Evolutionary conservation across 768 basidiomycete species (phyloP).

Genomic region (Boletus sp.): DNA sequence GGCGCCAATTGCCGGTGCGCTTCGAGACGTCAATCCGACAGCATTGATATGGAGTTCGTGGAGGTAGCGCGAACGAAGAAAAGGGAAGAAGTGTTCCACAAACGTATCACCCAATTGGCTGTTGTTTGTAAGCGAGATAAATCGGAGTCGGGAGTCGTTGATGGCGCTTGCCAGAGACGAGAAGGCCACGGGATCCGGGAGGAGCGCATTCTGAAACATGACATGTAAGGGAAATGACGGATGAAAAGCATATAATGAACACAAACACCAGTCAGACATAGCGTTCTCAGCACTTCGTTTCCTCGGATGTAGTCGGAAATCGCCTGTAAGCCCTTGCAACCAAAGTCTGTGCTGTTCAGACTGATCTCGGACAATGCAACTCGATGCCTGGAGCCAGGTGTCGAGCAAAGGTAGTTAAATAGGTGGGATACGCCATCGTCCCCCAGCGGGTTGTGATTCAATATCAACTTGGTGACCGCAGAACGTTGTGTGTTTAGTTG

Average conservation of each 20-base stretch:
- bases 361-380: slow-evolving; percentile 47
- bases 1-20: slow-evolving; percentile 42
- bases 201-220: slow-evolving; percentile 41
- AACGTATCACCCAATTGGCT: slow-evolving; percentile 47
- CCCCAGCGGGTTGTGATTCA: slow-evolving; percentile 56
- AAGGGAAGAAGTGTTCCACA: slow-evolving; percentile 45
- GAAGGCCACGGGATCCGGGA: slow-evolving; percentile 34
- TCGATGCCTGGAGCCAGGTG: slow-evolving; percentile 43
- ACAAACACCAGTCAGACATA: slow-evolving; percentile 58
- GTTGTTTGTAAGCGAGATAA: slow-evolving; percentile 53
- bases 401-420: slow-evolving; percentile 53
- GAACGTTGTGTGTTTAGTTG: slow-evolving; percentile 41
- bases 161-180: slow-evolving; percentile 45
- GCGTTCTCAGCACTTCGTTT: slow-evolving; percentile 41
- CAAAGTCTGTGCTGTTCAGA: slow-evolving; percentile 52
- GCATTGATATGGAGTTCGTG: slow-evolving; percentile 52
- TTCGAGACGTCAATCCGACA: slow-evolving; percentile 41
- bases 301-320: slow-evolving; percentile 49
- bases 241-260: not conserved
- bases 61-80: slow-evolving; percentile 45
- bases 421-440: slow-evolving; percentile 54
- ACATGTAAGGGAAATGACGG: not conserved
- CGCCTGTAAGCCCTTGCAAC: slow-evolving; percentile 49
- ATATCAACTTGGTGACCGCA: slow-evolving; percentile 45
- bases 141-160: slow-evolving; percentile 49